Percentiles rank a stretch among this genome's conserved stretches.
These are phyloP conservation scores for Zasmidium angulare DNA, from an alignment of 2,329 filamentous ascomycete species.

Conservation along the genomic window DNA sequence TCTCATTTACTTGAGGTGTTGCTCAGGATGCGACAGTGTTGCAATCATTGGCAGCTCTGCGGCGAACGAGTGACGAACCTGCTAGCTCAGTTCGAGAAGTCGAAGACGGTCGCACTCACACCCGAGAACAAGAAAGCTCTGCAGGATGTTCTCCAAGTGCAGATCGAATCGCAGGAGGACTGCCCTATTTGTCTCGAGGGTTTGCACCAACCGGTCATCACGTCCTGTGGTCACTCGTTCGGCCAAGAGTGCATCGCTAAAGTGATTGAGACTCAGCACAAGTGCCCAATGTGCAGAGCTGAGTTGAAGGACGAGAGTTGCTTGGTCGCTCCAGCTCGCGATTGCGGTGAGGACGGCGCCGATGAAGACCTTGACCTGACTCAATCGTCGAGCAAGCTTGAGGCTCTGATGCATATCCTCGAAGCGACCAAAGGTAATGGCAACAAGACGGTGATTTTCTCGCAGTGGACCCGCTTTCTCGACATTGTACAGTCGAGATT, in stretches of 20 bases:
- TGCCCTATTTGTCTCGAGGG: constrained; percentile 79
- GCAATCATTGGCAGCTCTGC: constrained; percentile 85
- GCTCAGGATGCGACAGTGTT: constrained; percentile 79
- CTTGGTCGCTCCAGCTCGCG: constrained; percentile 66
- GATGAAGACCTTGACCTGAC: constrained; percentile 53
- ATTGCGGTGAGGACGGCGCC: constrained; percentile 44
- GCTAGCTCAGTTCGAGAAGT: constrained; percentile 65
- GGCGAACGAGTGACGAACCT: constrained; percentile 72
- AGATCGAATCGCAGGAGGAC: constrained; percentile 77
- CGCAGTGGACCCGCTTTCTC: constrained; percentile 75
- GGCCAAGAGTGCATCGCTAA: constrained; percentile 71
- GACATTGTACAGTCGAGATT: constrained; percentile 71
- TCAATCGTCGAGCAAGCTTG: constrained; percentile 76
- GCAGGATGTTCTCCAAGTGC: constrained; percentile 72
- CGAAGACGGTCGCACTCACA: constrained; percentile 68
- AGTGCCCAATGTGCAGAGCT: constrained; percentile 82
- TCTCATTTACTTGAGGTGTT: constrained; percentile 77
- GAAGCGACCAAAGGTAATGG: constrained; percentile 64
- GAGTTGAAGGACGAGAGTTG: constrained; percentile 58
- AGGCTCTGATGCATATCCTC: constrained; percentile 73
- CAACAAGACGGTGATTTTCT: constrained; percentile 69
- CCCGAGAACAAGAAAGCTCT: constrained; percentile 70
- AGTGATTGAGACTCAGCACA: constrained; percentile 72
- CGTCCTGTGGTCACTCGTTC: constrained; percentile 79
- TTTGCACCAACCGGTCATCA: constrained; percentile 74